Conservation (phyloP, 2,329 filamentous ascomycete species). For the Talaromyces sp. region DNA sequence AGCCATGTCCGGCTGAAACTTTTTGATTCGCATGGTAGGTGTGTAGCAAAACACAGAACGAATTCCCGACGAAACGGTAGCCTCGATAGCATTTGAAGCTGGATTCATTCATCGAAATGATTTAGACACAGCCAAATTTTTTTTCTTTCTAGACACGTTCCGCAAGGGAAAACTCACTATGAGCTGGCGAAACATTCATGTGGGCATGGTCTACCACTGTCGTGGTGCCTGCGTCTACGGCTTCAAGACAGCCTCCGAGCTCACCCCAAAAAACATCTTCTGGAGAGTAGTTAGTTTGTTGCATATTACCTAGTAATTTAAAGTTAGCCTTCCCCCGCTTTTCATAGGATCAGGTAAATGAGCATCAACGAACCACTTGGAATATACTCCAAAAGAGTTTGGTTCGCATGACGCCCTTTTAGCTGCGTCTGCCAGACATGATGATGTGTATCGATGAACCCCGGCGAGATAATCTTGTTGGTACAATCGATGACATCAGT, state of each 20-base stretch:
- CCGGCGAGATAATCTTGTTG: slow-evolving; percentile 5
- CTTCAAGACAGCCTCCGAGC: slow-evolving; percentile 1
- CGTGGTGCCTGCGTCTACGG: slow-evolving; percentile 2
- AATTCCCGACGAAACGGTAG: neutral
- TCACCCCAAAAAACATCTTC: slow-evolving; percentile 8
- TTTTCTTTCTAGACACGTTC: neutral
- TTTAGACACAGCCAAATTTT: neutral
- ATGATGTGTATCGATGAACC: slow-evolving; percentile 10
- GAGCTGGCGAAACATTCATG: slow-evolving; percentile 1
- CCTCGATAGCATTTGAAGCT: slow-evolving; percentile 10
- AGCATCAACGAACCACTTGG: neutral
- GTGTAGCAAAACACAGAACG: slow-evolving; percentile 4
- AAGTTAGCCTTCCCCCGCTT: neutral
- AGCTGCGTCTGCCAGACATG: slow-evolving; percentile 9
- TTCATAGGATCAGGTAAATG: neutral
- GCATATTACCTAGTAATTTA: neutral
- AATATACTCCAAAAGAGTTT: slow-evolving; percentile 3
- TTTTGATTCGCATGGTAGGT: neutral
- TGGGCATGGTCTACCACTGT: slow-evolving; percentile 8
- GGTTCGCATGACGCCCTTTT: neutral
- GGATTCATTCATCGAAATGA: neutral
- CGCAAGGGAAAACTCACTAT: neutral
- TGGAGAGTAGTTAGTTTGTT: neutral
- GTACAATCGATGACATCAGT: slow-evolving; percentile 10
- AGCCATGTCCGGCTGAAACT: neutral